phyloP scores from a whole-genome alignment of 2,329 filamentous ascomycete species.

The Talaromyces sp. region DNA sequence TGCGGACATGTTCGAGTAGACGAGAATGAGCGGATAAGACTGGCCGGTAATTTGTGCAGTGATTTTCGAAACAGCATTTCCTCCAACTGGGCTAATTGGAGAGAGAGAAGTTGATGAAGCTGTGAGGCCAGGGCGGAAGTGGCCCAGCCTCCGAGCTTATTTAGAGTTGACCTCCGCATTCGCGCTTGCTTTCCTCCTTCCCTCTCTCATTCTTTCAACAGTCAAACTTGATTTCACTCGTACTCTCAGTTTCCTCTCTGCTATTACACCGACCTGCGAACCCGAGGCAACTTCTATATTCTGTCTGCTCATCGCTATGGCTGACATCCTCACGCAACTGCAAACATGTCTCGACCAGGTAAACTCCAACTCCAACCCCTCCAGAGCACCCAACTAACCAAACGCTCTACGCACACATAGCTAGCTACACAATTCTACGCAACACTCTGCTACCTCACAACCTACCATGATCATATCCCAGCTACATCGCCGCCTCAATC shows the following conservation, averaged over 20 bases:
- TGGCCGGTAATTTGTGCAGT: not conserved
- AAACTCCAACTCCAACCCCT: slow-evolving; percentile 2
- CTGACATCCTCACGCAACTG: slow-evolving; percentile 45
- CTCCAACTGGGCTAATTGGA: not conserved
- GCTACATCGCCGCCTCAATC: slow-evolving; percentile 24
- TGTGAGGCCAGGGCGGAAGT: not conserved
- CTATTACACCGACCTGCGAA: not conserved
- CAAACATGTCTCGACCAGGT: slow-evolving; percentile 48
- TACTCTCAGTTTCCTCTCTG: not conserved
- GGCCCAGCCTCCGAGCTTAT: not conserved
- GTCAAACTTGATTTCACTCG: not conserved
- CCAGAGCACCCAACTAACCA: not conserved
- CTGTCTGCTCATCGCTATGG: slow-evolving; percentile 25
- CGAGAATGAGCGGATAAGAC: slow-evolving; percentile 6
- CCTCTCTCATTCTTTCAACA: not conserved
- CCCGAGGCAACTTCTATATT: not conserved
- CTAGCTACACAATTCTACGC: slow-evolving; percentile 49
- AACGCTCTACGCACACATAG: slow-evolving; percentile 16
- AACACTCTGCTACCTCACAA: slow-evolving; percentile 44
- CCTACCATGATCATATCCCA: slow-evolving; percentile 41
- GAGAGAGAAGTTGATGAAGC: not conserved
- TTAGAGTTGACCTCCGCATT: not conserved
- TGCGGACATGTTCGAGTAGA: slow-evolving; percentile 1
- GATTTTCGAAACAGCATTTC: not conserved
- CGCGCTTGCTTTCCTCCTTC: too few species aligned